Percentiles rank a stretch among this genome's conserved stretches.
Evolutionary conservation across 805 yeast species (phyloP).

Genomic region (Candida coquimbonensis): DNA sequence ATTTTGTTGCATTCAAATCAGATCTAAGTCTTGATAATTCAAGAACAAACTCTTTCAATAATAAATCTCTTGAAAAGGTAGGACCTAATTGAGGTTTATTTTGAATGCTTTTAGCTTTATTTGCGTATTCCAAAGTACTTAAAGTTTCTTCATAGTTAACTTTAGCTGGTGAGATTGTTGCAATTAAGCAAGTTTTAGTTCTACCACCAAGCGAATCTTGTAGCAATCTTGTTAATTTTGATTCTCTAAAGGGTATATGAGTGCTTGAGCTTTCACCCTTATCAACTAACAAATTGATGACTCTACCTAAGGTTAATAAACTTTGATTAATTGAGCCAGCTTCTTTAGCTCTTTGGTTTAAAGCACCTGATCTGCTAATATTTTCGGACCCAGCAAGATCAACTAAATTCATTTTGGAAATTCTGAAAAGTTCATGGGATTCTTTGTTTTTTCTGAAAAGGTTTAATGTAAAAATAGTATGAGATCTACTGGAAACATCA

Average conservation of each 20-base stretch:
- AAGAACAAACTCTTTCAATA: conserved; percentile 39
- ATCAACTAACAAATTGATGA: conserved; percentile 68
- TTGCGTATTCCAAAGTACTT: conserved; percentile 83
- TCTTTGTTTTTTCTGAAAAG: conserved; percentile 40
- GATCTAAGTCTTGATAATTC: conserved; percentile 43
- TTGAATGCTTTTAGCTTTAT: conserved; percentile 74
- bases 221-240: conserved; percentile 64
- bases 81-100: conserved; percentile 63
- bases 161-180: conserved; percentile 81
- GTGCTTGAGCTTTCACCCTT: conserved; percentile 31
- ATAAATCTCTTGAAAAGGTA: conserved; percentile 43
- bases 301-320: conserved; percentile 80
- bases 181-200: conserved; percentile 80
- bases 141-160: conserved; percentile 73
- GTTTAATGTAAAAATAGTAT: conserved; percentile 64
- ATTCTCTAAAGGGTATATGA: conserved; percentile 86
- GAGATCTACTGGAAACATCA: conserved; percentile 68
- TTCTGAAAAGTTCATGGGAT: conserved; percentile 39
- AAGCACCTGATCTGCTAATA: conserved; percentile 81
- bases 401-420: conserved; percentile 77
- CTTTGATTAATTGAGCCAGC: conserved; percentile 92
- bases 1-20: conserved; percentile 56
- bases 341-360: conserved; percentile 79
- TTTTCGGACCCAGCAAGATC: conserved; percentile 96
- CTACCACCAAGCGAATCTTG: conserved; percentile 85